Percentiles rank a stretch among this genome's conserved stretches.
Conservation (phyloP, 2,329 filamentous ascomycete species). For the Colletotrichum limetticola region DNA sequence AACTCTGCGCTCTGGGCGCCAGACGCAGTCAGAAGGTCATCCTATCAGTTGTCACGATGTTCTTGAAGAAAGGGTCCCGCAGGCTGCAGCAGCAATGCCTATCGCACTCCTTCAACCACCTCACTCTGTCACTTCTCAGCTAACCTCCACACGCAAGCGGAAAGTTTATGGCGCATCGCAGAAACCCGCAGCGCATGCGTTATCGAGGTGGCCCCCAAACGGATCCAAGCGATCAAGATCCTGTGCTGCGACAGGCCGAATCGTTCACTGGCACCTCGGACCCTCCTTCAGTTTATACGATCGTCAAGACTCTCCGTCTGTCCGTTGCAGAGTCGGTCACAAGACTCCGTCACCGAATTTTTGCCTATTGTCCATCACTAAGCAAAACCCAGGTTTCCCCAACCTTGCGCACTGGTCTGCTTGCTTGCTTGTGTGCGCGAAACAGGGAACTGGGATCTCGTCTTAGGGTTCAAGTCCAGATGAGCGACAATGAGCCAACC, state of each 20-base stretch:
- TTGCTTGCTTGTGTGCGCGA: constrained; percentile 2
- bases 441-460: constrained; percentile 27
- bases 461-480: constrained; percentile 15
- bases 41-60: constrained; percentile 25
- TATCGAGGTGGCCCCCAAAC: constrained; percentile 25
- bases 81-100: not conserved
- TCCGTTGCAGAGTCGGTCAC: constrained; percentile 26
- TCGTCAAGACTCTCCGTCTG: constrained; percentile 10
- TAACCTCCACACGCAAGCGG: constrained; percentile 27
- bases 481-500: not conserved
- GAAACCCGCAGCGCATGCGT: constrained; percentile 24
- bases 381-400: not conserved
- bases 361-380: not conserved
- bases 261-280: constrained; percentile 10
- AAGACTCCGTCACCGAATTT: not conserved
- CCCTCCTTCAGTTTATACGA: not conserved
- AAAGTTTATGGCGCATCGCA: constrained; percentile 32
- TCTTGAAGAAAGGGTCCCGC: constrained; percentile 13
- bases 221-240: constrained; percentile 26
- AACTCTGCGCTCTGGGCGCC: constrained; percentile 29
- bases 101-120: constrained; percentile 8
- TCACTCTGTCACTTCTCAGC: constrained; percentile 28
- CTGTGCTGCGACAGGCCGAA: constrained; percentile 22
- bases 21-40: constrained; percentile 7
- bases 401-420: not conserved